Evolutionary conservation across 257 asterid genomes (phyloP), one percentile per base, ranked within the genome.

Genomic region (Ajuga chamaepitys): DNA sequence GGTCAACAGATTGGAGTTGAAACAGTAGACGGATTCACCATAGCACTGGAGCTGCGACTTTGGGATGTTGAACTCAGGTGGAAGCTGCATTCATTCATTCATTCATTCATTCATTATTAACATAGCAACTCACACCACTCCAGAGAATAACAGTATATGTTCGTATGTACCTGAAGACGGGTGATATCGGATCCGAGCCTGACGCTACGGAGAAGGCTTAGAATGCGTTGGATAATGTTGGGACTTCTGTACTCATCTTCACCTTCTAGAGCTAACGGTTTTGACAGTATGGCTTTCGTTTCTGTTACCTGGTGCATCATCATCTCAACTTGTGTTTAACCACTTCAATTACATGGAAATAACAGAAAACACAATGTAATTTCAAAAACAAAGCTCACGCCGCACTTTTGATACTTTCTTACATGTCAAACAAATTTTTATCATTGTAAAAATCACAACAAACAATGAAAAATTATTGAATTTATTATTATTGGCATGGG

Each of bases 11-110:
- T 82, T 82, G 6, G 62, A 53, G 32, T 67, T 58, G 2, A 70
- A 46, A 81, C 91, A 67, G 70, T 85, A 93, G 7, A 87, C 78
- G 12, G 94, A 56, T 64, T 93, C 98, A 25, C 95, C 96, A 44
- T 84, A 83, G 62, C 86, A 84, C 44, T 93, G 98, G 9, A 93
- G 86, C 68, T 87, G 97, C 16, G 98, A 93, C 68, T 93, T 89
- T 34, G 98, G 98, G 58, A 93, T 71, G 82, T 93, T 89, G 80
- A 93, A 89, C 65, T 70, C n/a, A 9, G 98, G 95, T 8, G 98
- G 95, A 66, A 93, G 81, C 98, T 93, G 91, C 17, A 76, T 44
- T 70, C 13, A 6, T 50, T 9, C 0, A 56, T 44, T 53, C 18
- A 21, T 11, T 9, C 9, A 51, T 51, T n/a, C 35, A 4, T 25